phyloP scores from a whole-genome alignment of 331 rosid genomes.

The Cydonia oblonga region DNA sequence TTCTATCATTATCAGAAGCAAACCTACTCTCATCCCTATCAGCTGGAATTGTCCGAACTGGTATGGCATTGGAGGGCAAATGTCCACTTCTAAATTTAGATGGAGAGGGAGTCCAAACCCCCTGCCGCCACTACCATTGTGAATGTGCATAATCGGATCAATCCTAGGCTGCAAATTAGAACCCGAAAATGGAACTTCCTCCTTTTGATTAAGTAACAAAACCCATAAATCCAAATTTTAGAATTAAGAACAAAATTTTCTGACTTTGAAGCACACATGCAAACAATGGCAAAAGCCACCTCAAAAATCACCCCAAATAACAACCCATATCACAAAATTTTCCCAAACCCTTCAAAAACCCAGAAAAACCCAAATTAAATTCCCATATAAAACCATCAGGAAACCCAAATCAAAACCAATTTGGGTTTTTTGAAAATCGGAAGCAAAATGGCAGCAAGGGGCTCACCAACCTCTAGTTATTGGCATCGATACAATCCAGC shows the following conservation, averaged over 20 bases:
- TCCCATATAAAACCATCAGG: no score
- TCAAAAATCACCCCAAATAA: no score
- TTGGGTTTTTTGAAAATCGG: no score
- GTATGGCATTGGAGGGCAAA: constrained; percentile 58
- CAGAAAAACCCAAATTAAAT: no score
- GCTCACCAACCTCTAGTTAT: no score
- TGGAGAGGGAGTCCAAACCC: constrained; percentile 68
- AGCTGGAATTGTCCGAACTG: constrained; percentile 18
- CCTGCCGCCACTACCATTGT: constrained; percentile 31
- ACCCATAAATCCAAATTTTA: background rate
- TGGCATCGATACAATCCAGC: no score
- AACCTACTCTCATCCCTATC: constrained; percentile 41
- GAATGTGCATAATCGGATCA: constrained; percentile 41
- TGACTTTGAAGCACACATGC: background rate
- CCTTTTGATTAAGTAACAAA: constrained; percentile 27
- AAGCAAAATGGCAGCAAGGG: no score
- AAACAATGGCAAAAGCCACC: background rate
- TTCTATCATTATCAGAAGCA: constrained; percentile 49
- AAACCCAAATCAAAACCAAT: no score
- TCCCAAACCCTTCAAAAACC: no score
- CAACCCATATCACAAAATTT: no score
- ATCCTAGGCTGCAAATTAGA: constrained; percentile 34
- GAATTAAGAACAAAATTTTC: background rate
- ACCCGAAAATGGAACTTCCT: constrained; percentile 33
- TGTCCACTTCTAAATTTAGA: constrained; percentile 86